Base-by-base conservation (phyloP, 768 basidiomycete genomes). In the Dacryopinax primogenitus region DNA sequence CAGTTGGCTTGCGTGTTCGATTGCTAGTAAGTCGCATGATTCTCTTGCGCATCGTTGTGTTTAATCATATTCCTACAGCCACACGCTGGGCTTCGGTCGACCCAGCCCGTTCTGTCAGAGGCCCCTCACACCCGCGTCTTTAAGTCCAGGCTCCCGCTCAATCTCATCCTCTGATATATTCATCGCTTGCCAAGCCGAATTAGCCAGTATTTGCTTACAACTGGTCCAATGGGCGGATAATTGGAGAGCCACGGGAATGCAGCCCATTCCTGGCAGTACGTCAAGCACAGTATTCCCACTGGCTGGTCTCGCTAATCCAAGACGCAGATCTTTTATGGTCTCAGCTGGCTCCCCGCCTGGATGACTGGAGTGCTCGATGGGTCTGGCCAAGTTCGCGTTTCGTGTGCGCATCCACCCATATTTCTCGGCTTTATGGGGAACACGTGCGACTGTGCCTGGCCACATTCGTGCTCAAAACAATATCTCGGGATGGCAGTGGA, bases 1-100 rank as follows among this genome's bases (percentile, higher is more conserved):
- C 51, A 58, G 51, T 30, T 58, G 51, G 51, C 51, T 30, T 58
- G 51, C 26, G 51, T 58, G 30, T 58, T 58, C 26, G 51, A 58
- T 58, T 58, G 51, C 51, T 58, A 58, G 51, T 58, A 30, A 4
- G 51, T 30, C 18, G 51, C 51, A 3, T 11, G 37, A 39, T 39
- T 11, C 37, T 18, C 51, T 32, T 58, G 26, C 12, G 26, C 51
- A 3, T 28, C 4, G 9, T 58, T 9, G 30, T 11, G 13, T 4
- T 28, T 11, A 32, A 7, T 4, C 51, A 15, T 3, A 58, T 13
- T 30, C 15, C 51, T 11, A 3, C 26, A 58, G 51, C 30, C 51
- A 58, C 32, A 58, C 51, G 6, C 32, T 58, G 51, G 51, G 51
- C 51, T 58, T 58, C 32, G 51, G 51, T 9, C 51, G 51, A 30